phyloP scores from a whole-genome alignment of 768 basidiomycete genomes.

The Mycena vulgaris region DNA sequence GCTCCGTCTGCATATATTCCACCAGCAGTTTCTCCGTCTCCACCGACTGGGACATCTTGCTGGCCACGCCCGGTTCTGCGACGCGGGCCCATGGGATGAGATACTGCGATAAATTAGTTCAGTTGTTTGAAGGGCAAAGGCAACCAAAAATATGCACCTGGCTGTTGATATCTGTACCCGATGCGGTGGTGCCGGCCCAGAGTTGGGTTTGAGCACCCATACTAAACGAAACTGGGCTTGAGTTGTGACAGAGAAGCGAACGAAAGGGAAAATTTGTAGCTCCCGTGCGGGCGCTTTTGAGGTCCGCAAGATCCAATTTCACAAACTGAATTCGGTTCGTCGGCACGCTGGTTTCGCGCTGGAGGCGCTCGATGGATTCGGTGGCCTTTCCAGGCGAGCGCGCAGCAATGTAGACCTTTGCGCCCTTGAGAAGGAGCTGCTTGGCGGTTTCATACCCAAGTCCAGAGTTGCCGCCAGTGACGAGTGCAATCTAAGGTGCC shows the following conservation, averaged over 20 bases:
- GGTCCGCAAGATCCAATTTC: conserved; percentile 12
- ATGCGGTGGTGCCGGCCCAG: conserved; percentile 10
- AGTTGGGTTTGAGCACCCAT: neutral
- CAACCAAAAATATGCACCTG: neutral
- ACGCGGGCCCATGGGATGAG: conserved; percentile 9
- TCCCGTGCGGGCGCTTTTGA: neutral
- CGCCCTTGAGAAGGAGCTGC: conserved; percentile 15
- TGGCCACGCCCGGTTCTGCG: neutral
- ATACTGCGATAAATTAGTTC: neutral
- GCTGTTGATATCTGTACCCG: neutral
- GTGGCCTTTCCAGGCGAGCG: neutral
- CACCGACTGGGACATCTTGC: neutral
- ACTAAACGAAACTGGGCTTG: neutral
- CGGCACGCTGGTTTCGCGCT: neutral
- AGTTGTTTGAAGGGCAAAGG: neutral
- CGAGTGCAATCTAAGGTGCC: neutral
- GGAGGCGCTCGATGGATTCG: neutral
- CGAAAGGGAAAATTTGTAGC: neutral
- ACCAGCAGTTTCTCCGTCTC: neutral
- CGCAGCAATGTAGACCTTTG: conserved; percentile 8
- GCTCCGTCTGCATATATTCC: neutral
- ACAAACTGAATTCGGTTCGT: neutral
- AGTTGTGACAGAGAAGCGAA: too few species aligned
- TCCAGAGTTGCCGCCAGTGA: conserved; percentile 9
- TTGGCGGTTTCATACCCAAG: conserved; percentile 8